These are phyloP conservation scores for Penicillium hesseltinei DNA, from an alignment of 2,329 filamentous ascomycete species.

Conservation along the genomic window DNA sequence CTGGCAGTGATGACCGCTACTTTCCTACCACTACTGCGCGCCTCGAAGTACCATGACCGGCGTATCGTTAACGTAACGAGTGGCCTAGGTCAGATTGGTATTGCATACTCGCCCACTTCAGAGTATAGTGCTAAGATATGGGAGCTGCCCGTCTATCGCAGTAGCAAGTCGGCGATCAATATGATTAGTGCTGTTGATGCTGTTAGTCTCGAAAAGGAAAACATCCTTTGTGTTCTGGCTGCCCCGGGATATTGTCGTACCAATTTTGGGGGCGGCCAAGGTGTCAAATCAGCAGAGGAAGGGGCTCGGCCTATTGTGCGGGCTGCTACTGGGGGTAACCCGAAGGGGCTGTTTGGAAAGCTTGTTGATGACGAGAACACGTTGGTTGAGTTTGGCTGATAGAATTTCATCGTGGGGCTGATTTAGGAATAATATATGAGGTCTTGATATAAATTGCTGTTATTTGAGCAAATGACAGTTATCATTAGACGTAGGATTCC, in stretches of 20 bases:
- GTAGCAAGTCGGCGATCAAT: conserved; percentile 8
- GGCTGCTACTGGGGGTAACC: neutral
- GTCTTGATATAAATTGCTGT: neutral
- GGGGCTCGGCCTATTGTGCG: neutral
- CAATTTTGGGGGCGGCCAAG: neutral
- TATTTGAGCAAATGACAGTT: neutral
- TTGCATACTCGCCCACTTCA: conserved; percentile 1
- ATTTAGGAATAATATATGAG: neutral
- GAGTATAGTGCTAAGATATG: conserved; percentile 2
- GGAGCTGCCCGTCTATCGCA: conserved; percentile 1
- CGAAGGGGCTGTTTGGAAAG: neutral
- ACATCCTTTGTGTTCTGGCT: neutral
- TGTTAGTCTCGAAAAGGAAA: neutral
- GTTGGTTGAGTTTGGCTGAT: neutral
- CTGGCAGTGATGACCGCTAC: neutral
- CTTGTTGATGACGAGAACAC: neutral
- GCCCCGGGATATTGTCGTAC: neutral
- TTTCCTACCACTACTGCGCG: conserved; percentile 8
- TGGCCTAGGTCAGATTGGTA: conserved; percentile 5
- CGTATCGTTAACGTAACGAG: conserved; percentile 14
- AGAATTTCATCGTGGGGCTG: neutral
- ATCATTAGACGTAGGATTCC: neutral
- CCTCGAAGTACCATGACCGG: conserved; percentile 8
- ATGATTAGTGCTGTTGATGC: conserved; percentile 7
- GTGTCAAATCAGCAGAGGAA: neutral